Percentiles rank a stretch among this genome's conserved stretches.
These are phyloP conservation scores for Sarcomyxa edulis DNA, from an alignment of 768 basidiomycete genomes.

Conservation along the genomic window DNA sequence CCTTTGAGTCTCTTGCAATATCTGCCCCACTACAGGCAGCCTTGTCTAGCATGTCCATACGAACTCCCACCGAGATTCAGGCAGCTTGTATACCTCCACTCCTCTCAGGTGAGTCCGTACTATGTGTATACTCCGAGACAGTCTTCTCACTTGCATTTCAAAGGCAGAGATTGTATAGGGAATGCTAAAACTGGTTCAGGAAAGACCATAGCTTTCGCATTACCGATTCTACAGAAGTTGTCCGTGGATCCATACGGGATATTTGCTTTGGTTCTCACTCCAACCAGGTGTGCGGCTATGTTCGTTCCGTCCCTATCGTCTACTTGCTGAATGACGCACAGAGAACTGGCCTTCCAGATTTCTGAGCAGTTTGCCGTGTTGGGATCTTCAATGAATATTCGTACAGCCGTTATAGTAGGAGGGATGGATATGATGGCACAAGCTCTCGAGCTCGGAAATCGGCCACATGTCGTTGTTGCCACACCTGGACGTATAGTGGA, in stretches of 20 bases:
- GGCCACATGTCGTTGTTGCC: slow-evolving; percentile 92
- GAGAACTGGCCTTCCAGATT: slow-evolving; percentile 96
- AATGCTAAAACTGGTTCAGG: slow-evolving; percentile 98
- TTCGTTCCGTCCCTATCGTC: background rate
- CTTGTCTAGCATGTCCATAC: slow-evolving; percentile 80
- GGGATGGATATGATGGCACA: slow-evolving; percentile 99
- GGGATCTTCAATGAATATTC: slow-evolving; percentile 74
- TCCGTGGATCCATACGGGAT: slow-evolving; percentile 91
- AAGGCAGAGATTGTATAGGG: slow-evolving; percentile 94
- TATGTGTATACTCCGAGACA: background rate
- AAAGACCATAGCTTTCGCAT: slow-evolving; percentile 95
- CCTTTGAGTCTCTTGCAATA: slow-evolving; percentile 58
- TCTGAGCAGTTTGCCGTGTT: slow-evolving; percentile 93
- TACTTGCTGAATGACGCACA: slow-evolving; percentile 22
- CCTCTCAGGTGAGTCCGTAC: slow-evolving; percentile 53
- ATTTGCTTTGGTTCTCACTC: slow-evolving; percentile 89
- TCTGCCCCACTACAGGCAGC: slow-evolving; percentile 56
- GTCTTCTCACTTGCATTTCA: background rate
- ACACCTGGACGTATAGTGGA: slow-evolving; percentile 96
- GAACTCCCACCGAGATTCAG: slow-evolving; percentile 82
- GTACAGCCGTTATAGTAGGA: slow-evolving; percentile 88
- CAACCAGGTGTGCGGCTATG: slow-evolving; percentile 63
- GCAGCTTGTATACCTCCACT: slow-evolving; percentile 86
- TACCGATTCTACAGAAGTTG: slow-evolving; percentile 89
- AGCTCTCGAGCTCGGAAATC: slow-evolving; percentile 76